Percentiles rank a stretch among this genome's conserved stretches.
Conservation (phyloP, 768 basidiomycete genomes). For the Mycena rebaudengoi region DNA sequence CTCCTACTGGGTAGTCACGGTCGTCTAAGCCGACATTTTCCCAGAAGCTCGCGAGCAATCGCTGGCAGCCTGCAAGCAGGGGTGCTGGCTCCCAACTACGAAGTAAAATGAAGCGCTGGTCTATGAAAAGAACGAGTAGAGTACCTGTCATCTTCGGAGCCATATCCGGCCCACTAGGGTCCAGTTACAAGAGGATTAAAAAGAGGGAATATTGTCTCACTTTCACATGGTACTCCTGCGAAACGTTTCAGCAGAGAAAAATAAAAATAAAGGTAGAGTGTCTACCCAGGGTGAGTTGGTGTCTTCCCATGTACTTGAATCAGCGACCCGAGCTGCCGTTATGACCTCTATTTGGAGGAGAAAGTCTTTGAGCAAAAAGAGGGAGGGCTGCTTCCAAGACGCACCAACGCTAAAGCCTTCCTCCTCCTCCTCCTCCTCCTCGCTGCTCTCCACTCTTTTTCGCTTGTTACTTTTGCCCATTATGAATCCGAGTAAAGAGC, state of each 20-base stretch:
- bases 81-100: conserved; percentile 59
- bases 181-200: background rate
- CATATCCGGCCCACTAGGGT: conserved; percentile 62
- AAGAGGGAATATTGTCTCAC: background rate
- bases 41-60: conserved; percentile 56
- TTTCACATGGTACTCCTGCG: conserved; percentile 10
- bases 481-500: no score
- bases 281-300: conserved; percentile 11
- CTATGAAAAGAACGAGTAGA: conserved; percentile 4
- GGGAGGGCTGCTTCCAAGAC: background rate
- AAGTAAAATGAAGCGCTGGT: background rate
- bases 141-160: conserved; percentile 51
- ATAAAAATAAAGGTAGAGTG: background rate
- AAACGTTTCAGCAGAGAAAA: background rate
- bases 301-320: background rate
- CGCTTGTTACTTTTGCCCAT: no score
- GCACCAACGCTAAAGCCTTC: conserved; percentile 13
- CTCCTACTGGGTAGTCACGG: conserved; percentile 47
- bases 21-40: conserved; percentile 52
- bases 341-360: conserved; percentile 10
- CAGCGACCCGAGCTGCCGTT: background rate
- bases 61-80: conserved; percentile 51
- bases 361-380: background rate
- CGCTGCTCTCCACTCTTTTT: no score
- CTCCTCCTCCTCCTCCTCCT: background rate